These are phyloP conservation scores for Edaphochlamys debaryana DNA, from an alignment of 139 green algal species.

Conservation along the genomic window DNA sequence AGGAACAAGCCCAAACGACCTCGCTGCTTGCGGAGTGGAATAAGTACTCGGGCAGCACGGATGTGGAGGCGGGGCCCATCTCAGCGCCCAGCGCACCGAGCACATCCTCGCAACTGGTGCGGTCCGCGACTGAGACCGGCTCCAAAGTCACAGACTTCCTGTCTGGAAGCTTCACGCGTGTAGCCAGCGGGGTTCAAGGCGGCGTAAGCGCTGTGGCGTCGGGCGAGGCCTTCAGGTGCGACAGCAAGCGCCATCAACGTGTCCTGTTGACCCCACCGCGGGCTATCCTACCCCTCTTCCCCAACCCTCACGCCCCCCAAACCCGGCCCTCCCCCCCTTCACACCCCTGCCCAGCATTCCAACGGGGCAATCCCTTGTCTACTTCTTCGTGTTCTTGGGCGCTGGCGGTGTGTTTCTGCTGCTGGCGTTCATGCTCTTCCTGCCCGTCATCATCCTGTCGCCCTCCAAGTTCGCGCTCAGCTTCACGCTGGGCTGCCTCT, in stretches of 20 bases:
- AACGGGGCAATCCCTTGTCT: conserved; percentile 49
- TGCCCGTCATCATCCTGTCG: conserved; percentile 90
- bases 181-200: background rate
- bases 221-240: conserved; percentile 33
- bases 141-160: conserved; percentile 14
- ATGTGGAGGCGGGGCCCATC: conserved; percentile 21
- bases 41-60: background rate
- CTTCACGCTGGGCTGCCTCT: conserved; percentile 87
- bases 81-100: background rate
- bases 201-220: conserved; percentile 9
- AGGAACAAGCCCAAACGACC: no score
- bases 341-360: no score
- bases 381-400: conserved; percentile 68
- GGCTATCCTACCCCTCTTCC: background rate
- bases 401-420: conserved; percentile 81
- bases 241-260: background rate
- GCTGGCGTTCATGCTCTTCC: conserved; percentile 90
- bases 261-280: background rate
- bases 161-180: background rate
- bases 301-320: background rate
- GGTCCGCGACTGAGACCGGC: conserved; percentile 1
- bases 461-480: conserved; percentile 94
- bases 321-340: no score
- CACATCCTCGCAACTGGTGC: background rate
- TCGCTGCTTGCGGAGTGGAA: background rate